Percentiles rank a stretch among this genome's conserved stretches.
These are phyloP conservation scores for Ceratobasidium sp. DNA, from an alignment of 1,284 basidiomycete species.

Conservation along the genomic window DNA sequence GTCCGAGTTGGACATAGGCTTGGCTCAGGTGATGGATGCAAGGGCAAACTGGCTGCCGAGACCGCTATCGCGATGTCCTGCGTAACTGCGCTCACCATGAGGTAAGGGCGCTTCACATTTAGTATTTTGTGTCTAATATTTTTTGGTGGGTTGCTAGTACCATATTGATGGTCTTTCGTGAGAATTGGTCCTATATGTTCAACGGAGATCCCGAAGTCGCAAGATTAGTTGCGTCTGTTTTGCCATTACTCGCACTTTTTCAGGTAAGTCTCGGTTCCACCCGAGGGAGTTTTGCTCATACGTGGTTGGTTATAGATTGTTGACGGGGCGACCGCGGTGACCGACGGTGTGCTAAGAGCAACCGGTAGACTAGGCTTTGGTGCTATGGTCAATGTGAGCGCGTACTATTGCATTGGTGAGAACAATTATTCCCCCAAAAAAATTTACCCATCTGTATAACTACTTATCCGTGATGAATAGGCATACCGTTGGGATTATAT, in stretches of 20 bases:
- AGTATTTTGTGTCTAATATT: slow-evolving; percentile 60
- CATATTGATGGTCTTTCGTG: slow-evolving; percentile 79
- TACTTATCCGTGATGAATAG: background rate
- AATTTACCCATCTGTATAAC: background rate
- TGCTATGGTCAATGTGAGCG: slow-evolving; percentile 47
- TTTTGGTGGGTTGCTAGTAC: slow-evolving; percentile 59
- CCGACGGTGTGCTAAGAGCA: slow-evolving; percentile 44
- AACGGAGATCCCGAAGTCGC: slow-evolving; percentile 85
- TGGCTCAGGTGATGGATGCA: slow-evolving; percentile 55
- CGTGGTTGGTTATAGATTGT: slow-evolving; percentile 25
- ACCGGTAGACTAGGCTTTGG: slow-evolving; percentile 46
- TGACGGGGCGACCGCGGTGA: slow-evolving; percentile 45
- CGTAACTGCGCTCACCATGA: slow-evolving; percentile 53
- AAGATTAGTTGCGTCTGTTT: slow-evolving; percentile 73
- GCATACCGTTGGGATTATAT: slow-evolving; percentile 31
- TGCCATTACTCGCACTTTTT: slow-evolving; percentile 82
- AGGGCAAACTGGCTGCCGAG: slow-evolving; percentile 52
- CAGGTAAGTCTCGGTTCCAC: slow-evolving; percentile 66
- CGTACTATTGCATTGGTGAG: slow-evolving; percentile 49
- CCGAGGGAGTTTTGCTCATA: background rate
- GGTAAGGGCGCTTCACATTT: slow-evolving; percentile 68
- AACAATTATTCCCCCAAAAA: background rate
- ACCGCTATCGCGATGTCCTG: slow-evolving; percentile 82
- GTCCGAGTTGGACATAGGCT: slow-evolving; percentile 71
- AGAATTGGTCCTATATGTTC: slow-evolving; percentile 86